Evolutionary conservation across 371 early-diverging fungal species (phyloP), one percentile per base, ranked within the genome.

Genomic region (Umbelopsis sp.): DNA sequence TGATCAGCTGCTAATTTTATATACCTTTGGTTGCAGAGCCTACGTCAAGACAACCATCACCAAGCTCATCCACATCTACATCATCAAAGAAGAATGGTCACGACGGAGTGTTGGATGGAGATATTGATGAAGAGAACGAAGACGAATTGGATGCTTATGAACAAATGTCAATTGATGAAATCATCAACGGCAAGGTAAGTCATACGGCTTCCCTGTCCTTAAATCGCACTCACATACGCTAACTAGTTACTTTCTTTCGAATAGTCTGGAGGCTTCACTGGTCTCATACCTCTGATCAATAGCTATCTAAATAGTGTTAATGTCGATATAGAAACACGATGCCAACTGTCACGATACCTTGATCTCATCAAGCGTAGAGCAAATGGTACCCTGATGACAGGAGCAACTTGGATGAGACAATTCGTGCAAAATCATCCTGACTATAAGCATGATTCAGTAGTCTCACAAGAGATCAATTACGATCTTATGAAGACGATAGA

Each of bases 361-460:
- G 87, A 87, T 63, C 87, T 99, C 66, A 88, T 99, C 50, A 85
- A 88, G 50, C 85, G 88, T 50, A 89, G 94, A 63, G 96, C 98
- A 2, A 88, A 91, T 65, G 98, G 87, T 1, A 79, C 83, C 29
- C 74, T 96, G 22, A 88, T 93, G 84, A 99, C 99, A 0, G 89
- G 89, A 4, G 99, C 99, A 9, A 86, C 91, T 7, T 99, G 94
- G 91, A 91, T 97, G 35, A 90, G 99, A 57, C 81, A 93, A 29
- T 96, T 97, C 82, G 94, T 99, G 37, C 84, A 79, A 41, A 76
- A 68, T n/a, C 99, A 99, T 70, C 92, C 94, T 2, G 92, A 83
- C 9, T 99, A 99, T 85, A 89, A 93, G 72, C 85, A 91, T 18
- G 99, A 99, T 76, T 94, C 96, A 22, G 90, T 94, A 0, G 93